Evolutionary conservation across 352 stramenopile genomes (phyloP).

Genomic region (Phytophthora tentaculata): DNA sequence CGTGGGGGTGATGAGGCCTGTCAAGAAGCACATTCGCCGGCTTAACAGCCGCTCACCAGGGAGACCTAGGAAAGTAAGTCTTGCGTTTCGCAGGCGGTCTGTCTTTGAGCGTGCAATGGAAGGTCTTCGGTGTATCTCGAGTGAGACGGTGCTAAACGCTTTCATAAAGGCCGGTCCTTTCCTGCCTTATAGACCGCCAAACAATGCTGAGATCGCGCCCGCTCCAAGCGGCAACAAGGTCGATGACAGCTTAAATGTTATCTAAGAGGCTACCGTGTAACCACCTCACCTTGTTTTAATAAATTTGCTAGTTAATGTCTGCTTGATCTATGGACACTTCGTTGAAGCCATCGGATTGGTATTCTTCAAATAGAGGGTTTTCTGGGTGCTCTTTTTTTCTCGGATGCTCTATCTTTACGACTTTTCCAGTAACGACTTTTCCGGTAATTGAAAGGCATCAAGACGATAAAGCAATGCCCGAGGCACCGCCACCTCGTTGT

Average conservation of each 20-base stretch:
- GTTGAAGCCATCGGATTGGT: not conserved
- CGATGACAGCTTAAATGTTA: not conserved
- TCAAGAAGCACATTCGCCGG: not conserved
- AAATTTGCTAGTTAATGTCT: not conserved
- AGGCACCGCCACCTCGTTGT: too few species aligned
- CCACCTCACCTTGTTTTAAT: not conserved
- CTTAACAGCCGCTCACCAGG: not conserved
- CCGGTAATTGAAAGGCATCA: too few species aligned
- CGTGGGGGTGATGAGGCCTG: not conserved
- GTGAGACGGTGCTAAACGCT: not conserved
- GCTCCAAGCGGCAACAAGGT: not conserved
- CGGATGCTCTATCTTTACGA: constrained; percentile 1
- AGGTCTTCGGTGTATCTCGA: not conserved
- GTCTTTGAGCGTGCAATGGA: not conserved
- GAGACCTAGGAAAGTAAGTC: not conserved
- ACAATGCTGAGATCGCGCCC: not conserved
- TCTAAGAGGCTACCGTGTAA: not conserved
- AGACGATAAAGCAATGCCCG: too few species aligned
- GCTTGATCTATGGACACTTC: not conserved
- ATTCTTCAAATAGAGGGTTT: not conserved
- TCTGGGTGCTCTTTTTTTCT: not conserved
- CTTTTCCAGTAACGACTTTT: constrained; percentile 7
- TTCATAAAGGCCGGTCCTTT: not conserved
- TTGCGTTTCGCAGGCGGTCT: not conserved
- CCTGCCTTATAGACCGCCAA: not conserved